Base-by-base conservation (phyloP, 148 eudicot species). In the Selenicereus undatus region DNA sequence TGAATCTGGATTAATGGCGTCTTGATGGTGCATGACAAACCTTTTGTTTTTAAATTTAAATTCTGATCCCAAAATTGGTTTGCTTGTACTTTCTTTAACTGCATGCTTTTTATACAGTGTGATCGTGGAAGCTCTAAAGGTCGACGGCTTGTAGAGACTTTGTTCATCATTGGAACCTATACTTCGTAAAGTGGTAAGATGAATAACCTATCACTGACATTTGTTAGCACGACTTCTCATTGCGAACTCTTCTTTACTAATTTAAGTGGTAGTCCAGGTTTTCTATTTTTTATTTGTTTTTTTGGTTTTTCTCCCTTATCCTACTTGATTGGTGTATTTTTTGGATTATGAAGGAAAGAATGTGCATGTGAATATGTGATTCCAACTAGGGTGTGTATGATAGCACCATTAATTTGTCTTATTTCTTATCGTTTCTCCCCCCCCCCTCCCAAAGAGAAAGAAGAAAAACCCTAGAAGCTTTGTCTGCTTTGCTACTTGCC, bases 131-230 rank as follows among this genome's bases (percentile, higher is more conserved):
- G 98, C 98, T 78, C 89, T 95, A 79, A 95, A 95, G 88, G 93
- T 92, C 84, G 97, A 95, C 87, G 92, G 97, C 90, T 89, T 95
- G 86, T 97, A 95, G 88, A 95, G 87, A 81, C 97, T 95, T 72
- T 95, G 97, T 83, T 95, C 98, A 54, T 95, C 98, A 21, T 75
- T 95, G 85, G 98, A 95, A 84, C 98, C 98, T 54, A 86, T 95
- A 85, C 98, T 95, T 83, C 97, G 98, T 22, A 95, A 91, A 95
- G 98, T 95, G 81, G 98, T 95, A 93, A 92, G 94, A 87, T 77
- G 43, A 32, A 48, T 54, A 75, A 51, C 74, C 81, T 70, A 36
- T 66, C 80, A 48, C 74, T 62, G 42, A 71, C 50, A 20, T 72
- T 27, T 30, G 42, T 39, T 43, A 29, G 48, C 62, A 12, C 29